Base-by-base conservation (phyloP, 306 rosid genomes). In the Trifolium subterraneum region DNA sequence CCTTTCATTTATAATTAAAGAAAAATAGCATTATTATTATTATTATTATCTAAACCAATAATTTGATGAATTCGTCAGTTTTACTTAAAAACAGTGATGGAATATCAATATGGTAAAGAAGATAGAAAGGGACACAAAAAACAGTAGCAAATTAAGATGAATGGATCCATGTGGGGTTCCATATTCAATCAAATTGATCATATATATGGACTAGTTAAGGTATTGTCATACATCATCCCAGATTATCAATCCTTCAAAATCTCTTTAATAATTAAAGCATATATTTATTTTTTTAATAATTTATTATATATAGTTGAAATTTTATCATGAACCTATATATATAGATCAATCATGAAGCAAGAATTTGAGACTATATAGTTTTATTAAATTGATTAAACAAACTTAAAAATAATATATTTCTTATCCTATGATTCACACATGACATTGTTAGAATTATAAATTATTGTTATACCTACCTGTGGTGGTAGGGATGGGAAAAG, bases 61-160 rank as follows among this genome's bases (percentile, higher is more conserved):
- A 64, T 25, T 58, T 22, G 55, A 51, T 58, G 70, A 52, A 70
- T 85, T 90, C 81, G 90, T 84, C 84, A 78, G 82, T 78, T 89
- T 89, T 81, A 81, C 96, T 83, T 51, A 71, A 51, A 60, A 87
- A 87, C 87, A 88, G 88, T 85, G 62, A 71, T 13, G 14, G 7
- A 20, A 73, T 47, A 38, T 38, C 1, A 7, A 5, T 11, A 42
- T 64, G 38, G 16, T 29, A 52, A 73, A 61, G 42, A 64, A 50
- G 60, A 20, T 22, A 78, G 72, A 71, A 9, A 56, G 66, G 59
- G 66, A 31, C 50, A 79, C 54, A 73, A 59, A 71, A 47, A 19
- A 75, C 42, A 81, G 58, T 14, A 54, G 54, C 68, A 15, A 20
- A 36, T 55, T 58, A 15, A 23, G 78, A 80, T 66, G 64, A 10